These are phyloP conservation scores for Striga hermonthica DNA, from an alignment of 305 asterid genomes.

Conservation along the genomic window DNA sequence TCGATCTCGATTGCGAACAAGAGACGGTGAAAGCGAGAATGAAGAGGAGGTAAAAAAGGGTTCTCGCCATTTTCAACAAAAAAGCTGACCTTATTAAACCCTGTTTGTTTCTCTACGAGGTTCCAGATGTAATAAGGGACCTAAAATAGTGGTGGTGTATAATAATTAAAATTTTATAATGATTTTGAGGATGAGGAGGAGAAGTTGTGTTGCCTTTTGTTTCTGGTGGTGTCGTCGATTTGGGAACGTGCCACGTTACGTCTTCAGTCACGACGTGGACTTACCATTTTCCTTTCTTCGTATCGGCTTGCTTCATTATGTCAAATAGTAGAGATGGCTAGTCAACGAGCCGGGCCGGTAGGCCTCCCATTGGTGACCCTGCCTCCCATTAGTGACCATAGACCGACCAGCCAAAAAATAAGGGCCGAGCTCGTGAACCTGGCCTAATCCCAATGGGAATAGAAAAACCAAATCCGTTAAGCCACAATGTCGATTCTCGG, in stretches of 20 bases:
- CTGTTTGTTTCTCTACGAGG: conserved; percentile 12
- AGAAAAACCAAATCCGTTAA: no score
- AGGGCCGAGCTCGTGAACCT: no score
- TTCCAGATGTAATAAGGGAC: not conserved
- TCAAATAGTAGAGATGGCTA: no score
- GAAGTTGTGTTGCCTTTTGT: not conserved
- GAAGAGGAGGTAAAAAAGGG: conserved; percentile 28
- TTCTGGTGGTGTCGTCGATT: not conserved
- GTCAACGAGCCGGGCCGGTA: no score
- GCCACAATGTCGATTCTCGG: no score
- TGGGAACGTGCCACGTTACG: conserved; percentile 18
- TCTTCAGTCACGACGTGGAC: conserved; percentile 23
- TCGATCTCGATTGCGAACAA: conserved; percentile 44
- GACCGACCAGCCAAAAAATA: no score
- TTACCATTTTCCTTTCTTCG: not conserved
- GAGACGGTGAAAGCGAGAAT: conserved; percentile 29
- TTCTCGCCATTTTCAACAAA: conserved; percentile 27
- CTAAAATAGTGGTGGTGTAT: not conserved
- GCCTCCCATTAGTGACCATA: no score
- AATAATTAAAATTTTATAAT: not conserved
- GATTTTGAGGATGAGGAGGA: not conserved
- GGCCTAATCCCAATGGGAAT: no score
- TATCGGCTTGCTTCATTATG: no score
- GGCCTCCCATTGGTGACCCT: no score
- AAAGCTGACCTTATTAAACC: not conserved